These are phyloP conservation scores for Fusarium illudens DNA, from an alignment of 2,329 filamentous ascomycete species.

Conservation along the genomic window DNA sequence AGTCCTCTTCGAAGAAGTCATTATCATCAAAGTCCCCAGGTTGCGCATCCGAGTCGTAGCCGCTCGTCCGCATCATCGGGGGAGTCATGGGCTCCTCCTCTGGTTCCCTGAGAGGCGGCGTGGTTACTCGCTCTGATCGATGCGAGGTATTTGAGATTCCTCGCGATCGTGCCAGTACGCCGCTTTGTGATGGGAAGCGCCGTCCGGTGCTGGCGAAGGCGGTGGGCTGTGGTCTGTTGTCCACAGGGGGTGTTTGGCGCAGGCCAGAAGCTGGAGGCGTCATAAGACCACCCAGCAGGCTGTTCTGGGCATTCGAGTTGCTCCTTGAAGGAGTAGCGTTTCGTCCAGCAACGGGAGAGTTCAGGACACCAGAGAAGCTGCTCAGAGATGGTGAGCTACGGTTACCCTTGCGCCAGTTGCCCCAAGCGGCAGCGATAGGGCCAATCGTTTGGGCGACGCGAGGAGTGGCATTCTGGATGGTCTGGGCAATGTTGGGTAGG, in stretches of 20 bases:
- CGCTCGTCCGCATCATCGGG: constrained; percentile 66
- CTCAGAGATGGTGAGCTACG: constrained; percentile 62
- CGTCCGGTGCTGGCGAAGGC: constrained; percentile 69
- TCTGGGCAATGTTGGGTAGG: constrained; percentile 79
- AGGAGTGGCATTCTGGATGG: constrained; percentile 81
- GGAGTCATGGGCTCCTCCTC: constrained; percentile 62
- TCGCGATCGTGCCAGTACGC: constrained; percentile 36
- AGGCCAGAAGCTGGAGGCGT: constrained; percentile 85
- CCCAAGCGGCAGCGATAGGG: constrained; percentile 87
- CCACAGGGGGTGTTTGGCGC: constrained; percentile 65
- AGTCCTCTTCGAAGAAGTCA: constrained; percentile 65
- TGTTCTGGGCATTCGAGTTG: constrained; percentile 60
- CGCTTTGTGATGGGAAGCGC: constrained; percentile 60
- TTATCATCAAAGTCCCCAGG: constrained; percentile 67
- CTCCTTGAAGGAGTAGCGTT: constrained; percentile 69
- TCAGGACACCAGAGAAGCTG: constrained; percentile 58
- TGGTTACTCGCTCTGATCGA: constrained; percentile 27
- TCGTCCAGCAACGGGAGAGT: constrained; percentile 52
- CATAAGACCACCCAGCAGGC: constrained; percentile 80
- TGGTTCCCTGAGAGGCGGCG: constrained; percentile 53
- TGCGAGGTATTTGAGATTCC: constrained; percentile 46
- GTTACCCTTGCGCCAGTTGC: constrained; percentile 84
- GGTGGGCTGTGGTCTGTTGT: constrained; percentile 60
- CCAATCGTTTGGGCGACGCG: constrained; percentile 85
- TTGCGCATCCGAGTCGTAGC: constrained; percentile 69